Percentiles rank a stretch among this genome's conserved stretches.
Conservation (phyloP, 352 stramenopile species). For the Phytophthora hibernalis region DNA sequence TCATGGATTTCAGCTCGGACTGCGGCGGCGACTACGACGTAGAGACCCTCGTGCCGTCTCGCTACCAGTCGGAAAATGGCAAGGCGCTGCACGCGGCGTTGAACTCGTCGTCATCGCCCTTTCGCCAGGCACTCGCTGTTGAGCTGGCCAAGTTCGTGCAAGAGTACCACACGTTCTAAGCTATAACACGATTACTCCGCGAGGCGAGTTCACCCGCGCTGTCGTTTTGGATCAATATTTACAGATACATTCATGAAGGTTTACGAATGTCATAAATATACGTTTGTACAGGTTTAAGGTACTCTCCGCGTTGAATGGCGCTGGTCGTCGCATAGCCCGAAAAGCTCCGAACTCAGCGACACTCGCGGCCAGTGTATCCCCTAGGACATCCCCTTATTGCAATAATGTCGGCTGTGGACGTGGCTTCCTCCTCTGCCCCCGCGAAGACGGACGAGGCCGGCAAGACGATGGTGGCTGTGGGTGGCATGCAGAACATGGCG, state of each 20-base stretch:
- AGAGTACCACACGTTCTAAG: constrained; percentile 80
- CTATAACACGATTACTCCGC: too few species aligned
- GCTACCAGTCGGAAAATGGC: constrained; percentile 72
- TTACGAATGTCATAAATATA: too few species aligned
- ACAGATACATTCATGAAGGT: too few species aligned
- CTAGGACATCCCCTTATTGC: background rate
- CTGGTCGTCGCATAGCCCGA: constrained; percentile 17
- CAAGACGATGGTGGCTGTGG: constrained; percentile 82
- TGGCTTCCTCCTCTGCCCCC: constrained; percentile 32
- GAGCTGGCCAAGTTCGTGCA: constrained; percentile 70
- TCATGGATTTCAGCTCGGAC: constrained; percentile 87
- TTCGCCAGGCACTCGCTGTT: constrained; percentile 62
- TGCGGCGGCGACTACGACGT: constrained; percentile 73
- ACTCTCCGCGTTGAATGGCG: background rate
- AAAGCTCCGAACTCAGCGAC: constrained; percentile 23
- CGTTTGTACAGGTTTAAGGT: background rate
- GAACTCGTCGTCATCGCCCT: constrained; percentile 53
- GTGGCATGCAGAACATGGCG: constrained; percentile 90
- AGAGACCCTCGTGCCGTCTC: constrained; percentile 68
- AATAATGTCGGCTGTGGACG: constrained; percentile 39
- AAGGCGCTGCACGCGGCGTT: constrained; percentile 77
- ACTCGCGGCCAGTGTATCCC: too few species aligned
- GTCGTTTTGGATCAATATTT: too few species aligned
- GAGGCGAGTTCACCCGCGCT: too few species aligned
- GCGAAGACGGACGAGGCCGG: constrained; percentile 35